Percentiles rank a stretch among this genome's conserved stretches.
Conservation (phyloP, 2,329 filamentous ascomycete species). For the Alternaria sp. region DNA sequence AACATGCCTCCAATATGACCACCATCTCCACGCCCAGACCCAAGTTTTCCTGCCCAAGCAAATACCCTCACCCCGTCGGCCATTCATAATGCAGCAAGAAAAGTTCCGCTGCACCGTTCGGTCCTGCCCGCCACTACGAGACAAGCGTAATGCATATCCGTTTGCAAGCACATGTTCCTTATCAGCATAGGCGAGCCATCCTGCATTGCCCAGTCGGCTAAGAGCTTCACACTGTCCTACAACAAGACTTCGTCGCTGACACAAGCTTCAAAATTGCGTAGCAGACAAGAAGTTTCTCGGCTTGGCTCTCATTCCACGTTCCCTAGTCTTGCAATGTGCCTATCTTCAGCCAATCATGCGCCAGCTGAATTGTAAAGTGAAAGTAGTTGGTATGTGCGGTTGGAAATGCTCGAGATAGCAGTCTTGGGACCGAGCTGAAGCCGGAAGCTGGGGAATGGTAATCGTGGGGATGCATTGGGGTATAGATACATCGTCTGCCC, state of each 20-base stretch:
- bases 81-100: conserved; percentile 19
- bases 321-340: conserved; percentile 10
- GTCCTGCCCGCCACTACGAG: conserved; percentile 15
- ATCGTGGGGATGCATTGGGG: conserved; percentile 2
- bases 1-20: conserved; percentile 8
- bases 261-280: conserved; percentile 17
- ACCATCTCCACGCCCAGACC: conserved; percentile 29
- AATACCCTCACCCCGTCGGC: neutral
- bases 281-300: conserved; percentile 15
- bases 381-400: conserved; percentile 8
- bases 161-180: conserved; percentile 19
- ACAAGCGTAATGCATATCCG: conserved; percentile 1
- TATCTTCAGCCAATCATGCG: conserved; percentile 37
- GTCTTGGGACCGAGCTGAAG: conserved; percentile 5
- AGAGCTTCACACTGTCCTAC: conserved; percentile 9
- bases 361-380: neutral
- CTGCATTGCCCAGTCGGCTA: conserved; percentile 18
- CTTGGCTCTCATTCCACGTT: conserved; percentile 12
- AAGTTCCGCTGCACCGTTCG: conserved; percentile 16
- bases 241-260: conserved; percentile 10
- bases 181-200: conserved; percentile 30
- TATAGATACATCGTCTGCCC: conserved; percentile 31
- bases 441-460: neutral
- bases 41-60: neutral
- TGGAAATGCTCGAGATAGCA: conserved; percentile 26